These are phyloP conservation scores for Diaporthe destruens DNA, from an alignment of 2,329 filamentous ascomycete genomes.

Conservation along the genomic window DNA sequence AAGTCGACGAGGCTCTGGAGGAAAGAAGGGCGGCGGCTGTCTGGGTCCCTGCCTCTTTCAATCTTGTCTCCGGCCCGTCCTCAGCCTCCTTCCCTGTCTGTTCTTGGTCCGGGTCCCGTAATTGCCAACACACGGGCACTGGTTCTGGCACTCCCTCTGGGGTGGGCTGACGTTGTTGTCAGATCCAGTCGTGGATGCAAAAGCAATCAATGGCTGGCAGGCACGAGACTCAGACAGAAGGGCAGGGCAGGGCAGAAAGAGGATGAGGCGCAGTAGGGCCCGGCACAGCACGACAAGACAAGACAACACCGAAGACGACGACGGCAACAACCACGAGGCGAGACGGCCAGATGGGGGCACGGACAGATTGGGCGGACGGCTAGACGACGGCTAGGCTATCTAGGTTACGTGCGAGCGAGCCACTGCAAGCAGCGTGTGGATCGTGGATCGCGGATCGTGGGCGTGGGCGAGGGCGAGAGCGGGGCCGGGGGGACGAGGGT, in stretches of 20 bases:
- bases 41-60: slow-evolving; percentile 1
- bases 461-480: not conserved
- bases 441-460: not conserved
- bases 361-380: not conserved
- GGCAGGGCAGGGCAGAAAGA: too few relatives aligned
- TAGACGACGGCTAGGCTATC: slow-evolving; percentile 16
- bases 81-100: not conserved
- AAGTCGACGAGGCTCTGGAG: not conserved
- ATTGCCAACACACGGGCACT: not conserved
- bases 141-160: not conserved
- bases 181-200: not conserved
- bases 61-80: not conserved
- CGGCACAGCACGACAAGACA: not conserved
- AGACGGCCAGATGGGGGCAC: slow-evolving; percentile 14
- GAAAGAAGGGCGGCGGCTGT: slow-evolving; percentile 1
- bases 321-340: not conserved
- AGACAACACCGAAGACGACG: not conserved
- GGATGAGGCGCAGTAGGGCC: too few relatives aligned
- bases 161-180: not conserved
- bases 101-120: not conserved
- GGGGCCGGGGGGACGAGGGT: not conserved
- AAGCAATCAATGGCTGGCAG: not conserved
- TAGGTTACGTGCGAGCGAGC: slow-evolving; percentile 28
- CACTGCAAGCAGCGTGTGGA: not conserved
- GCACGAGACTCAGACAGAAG: not conserved